Conservation (phyloP, 192 early-diverging fungal genomes). For the Coemansia sp. region DNA sequence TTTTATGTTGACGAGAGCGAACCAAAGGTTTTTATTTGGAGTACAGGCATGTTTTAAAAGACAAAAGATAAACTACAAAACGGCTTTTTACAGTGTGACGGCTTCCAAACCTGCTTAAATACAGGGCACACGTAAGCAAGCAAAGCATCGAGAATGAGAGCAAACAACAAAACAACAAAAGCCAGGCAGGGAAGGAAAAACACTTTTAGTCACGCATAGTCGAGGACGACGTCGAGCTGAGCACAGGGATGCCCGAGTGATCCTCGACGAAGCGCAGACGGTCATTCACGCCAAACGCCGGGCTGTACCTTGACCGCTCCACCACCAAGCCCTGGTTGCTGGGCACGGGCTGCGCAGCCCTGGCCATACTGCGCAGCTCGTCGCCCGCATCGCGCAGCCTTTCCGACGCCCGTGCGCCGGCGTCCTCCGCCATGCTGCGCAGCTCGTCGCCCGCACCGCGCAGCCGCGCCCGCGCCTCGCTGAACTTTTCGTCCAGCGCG, state of each 20-base stretch:
- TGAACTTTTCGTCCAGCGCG: conserved; percentile 38
- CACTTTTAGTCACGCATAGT: no score
- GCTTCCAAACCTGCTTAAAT: no score
- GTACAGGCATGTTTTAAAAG: no score
- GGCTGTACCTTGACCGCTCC: not conserved
- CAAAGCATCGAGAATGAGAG: no score
- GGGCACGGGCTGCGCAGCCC: conserved; percentile 11
- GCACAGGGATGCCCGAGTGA: conserved; percentile 34
- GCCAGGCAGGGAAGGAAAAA: no score
- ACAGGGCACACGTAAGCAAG: no score
- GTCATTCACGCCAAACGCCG: conserved; percentile 1
- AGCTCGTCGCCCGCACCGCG: conserved; percentile 24
- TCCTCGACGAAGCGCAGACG: conserved; percentile 29
- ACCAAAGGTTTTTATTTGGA: not conserved
- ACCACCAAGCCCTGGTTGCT: conserved; percentile 26
- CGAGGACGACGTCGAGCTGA: conserved; percentile 11
- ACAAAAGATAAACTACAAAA: no score
- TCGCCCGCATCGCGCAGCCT: conserved; percentile 14
- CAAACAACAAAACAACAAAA: no score
- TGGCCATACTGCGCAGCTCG: no score
- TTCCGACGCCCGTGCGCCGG: conserved; percentile 14
- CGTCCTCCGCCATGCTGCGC: conserved; percentile 25
- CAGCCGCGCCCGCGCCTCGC: conserved; percentile 31
- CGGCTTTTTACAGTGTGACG: no score
- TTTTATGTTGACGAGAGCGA: not conserved